These are phyloP conservation scores for Kodamaea sp. DNA, from an alignment of 1,139 yeast genomes.

Conservation along the genomic window DNA sequence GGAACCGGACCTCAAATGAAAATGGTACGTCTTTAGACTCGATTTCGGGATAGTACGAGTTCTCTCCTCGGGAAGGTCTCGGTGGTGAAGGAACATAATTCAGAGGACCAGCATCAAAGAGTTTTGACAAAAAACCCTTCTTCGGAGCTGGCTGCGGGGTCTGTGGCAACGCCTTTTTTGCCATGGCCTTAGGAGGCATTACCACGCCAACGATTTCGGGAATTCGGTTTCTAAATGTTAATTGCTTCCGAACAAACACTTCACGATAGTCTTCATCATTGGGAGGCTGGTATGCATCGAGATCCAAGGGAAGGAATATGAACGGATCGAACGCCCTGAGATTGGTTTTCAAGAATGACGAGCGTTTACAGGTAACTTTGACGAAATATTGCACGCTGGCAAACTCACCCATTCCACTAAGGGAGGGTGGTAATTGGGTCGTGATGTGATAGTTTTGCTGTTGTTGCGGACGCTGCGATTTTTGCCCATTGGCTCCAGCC, in stretches of 20 bases:
- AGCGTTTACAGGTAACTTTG: conserved; percentile 60
- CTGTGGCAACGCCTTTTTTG: conserved; percentile 21
- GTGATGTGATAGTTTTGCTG: conserved; percentile 36
- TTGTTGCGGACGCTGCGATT: not conserved
- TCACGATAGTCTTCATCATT: conserved; percentile 31
- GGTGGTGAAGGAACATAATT: conserved; percentile 9
- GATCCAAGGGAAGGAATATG: conserved; percentile 54
- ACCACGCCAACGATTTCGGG: conserved; percentile 47
- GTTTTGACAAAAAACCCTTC: conserved; percentile 17
- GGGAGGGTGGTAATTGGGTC: conserved; percentile 57
- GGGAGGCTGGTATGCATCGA: conserved; percentile 29
- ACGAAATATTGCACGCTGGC: conserved; percentile 55
- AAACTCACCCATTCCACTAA: conserved; percentile 45
- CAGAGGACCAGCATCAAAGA: conserved; percentile 12
- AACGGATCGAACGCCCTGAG: conserved; percentile 53
- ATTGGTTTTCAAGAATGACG: conserved; percentile 53
- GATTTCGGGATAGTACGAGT: conserved; percentile 25
- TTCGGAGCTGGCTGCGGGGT: conserved; percentile 15
- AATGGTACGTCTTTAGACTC: conserved; percentile 44
- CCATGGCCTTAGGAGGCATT: conserved; percentile 19
- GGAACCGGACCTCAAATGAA: conserved; percentile 48
- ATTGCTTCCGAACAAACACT: conserved; percentile 43
- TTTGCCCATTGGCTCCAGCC: conserved; percentile 7
- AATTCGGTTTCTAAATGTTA: conserved; percentile 37
- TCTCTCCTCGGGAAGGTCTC: conserved; percentile 8